Evolutionary conservation across 1,284 basidiomycete genomes (phyloP), one percentile per base, ranked within the genome.

Genomic region (Cryptococcus hybrid): DNA sequence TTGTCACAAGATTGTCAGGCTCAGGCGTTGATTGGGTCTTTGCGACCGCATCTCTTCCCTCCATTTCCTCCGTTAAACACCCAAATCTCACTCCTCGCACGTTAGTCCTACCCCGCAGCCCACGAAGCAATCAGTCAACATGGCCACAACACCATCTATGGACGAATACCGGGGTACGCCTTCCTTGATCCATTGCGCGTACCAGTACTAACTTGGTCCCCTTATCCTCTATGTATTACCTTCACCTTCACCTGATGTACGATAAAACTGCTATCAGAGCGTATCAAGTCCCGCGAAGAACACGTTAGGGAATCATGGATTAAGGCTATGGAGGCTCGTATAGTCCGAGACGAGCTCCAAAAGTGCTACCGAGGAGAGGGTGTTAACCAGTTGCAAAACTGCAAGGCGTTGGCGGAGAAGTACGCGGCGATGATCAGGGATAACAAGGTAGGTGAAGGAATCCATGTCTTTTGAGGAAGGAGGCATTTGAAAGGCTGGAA

Each of bases 351-450:
- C 62, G 90, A 96, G 78, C 84, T 99, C 56, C 84, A 87, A 62
- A 94, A 92, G 78, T 99, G 95, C 79, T 91, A 95, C 75, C 84
- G 86, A 69, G 83, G 84, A 18, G 95, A 99, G 80, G 92, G 94
- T 54, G 90, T 94, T 47, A 95, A 96, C 79, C 86, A 90, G 69
- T 85, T 89, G 61, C 88, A 93, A 79, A 90, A 86, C 70, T 99
- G 95, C 82, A 87, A 85, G 74, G 88, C 89, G 77, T 78, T 96
- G 55, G 85, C 90, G 44, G 88, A 95, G 63, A 88, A 87, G 77
- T 98, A 98, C 75, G 77, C 87, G 40, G 81, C 82, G 52, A 88
- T 96, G 86, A 79, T 98, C 62, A 82, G 83, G 76, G 88, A 91
- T 57, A 91, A 89, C 75, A 89, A 84, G 84, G 93, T 95, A 75